Base-by-base conservation (phyloP, 257 asterid genomes). In the Agastache rugosa region DNA sequence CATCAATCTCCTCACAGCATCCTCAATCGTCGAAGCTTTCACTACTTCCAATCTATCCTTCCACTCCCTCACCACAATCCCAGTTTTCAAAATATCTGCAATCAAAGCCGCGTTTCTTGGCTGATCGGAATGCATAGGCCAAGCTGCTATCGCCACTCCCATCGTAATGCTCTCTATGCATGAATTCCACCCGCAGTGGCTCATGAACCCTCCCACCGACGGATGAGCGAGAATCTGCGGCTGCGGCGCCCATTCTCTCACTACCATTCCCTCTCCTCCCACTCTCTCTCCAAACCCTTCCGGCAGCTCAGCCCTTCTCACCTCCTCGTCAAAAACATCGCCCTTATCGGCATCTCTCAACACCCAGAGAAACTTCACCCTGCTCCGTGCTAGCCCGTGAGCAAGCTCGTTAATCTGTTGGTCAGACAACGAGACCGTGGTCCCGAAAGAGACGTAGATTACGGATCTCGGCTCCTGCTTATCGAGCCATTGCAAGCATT, bases 121-220 rank as follows among this genome's bases (percentile, higher is more conserved):
- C 56, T 84, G 84, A 63, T 84, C 88, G 4, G 86, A 81, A 34
- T 81, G 88, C 82, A 84, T 81, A 0, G 88, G 88, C 88, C 88
- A 84, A 0, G 83, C 77, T 0, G 82, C 88, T 0, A 84, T 66
- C 1, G 88, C 83, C 75, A n/a, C n/a, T n/a, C n/a, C n/a, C n/a
- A n/a, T n/a, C n/a, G n/a, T n/a, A n/a, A n/a, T n/a, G n/a, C n/a
- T 84, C 68, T 84, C 87, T 0, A 75, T 66, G 44, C 87, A 77
- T 0, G 87, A 84, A 61, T 81, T 81, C 85, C 86, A 84, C 1
- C 88, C 88, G 3, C 84, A 79, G 29, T 79, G 87, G 50, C 80
- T 77, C 81, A 82, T 37, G 41, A 82, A 82, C 39, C 85, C 88
- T 4, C 88, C 86, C 0, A 76, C 73, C 1, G 88, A 47, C 0